phyloP scores from a whole-genome alignment of 257 asterid genomes.

The Echites panduratus region DNA sequence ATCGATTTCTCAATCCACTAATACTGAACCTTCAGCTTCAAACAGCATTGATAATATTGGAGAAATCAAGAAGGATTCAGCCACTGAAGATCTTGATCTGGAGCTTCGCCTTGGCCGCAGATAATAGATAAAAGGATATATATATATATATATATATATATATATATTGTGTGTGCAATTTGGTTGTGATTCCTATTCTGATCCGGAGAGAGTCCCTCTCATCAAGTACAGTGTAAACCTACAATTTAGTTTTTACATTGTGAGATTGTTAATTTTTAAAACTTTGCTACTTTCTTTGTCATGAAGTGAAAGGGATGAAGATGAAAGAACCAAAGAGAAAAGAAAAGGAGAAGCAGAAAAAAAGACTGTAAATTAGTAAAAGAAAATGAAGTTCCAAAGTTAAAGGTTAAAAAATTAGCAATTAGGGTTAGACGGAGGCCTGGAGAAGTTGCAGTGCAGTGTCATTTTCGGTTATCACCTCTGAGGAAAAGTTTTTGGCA shows the following conservation, averaged over 20 bases:
- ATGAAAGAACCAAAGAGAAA: neutral
- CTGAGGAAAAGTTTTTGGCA: conserved; percentile 30
- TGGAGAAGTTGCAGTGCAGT: conserved; percentile 52
- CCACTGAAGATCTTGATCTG: conserved; percentile 45
- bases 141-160: no score
- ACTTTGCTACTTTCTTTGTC: neutral
- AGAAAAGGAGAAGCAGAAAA: neutral
- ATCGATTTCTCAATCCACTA: conserved; percentile 23
- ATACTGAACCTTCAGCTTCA: conserved; percentile 31
- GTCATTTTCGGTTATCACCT: conserved; percentile 56
- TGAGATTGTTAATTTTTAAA: neutral
- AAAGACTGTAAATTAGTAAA: neutral
- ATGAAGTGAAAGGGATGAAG: conserved; percentile 1
- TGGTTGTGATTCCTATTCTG: conserved; percentile 12
- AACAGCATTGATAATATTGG: conserved; percentile 13
- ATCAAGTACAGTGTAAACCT: conserved; percentile 5
- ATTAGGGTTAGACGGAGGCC: conserved; percentile 34
- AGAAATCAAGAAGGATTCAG: conserved; percentile 14
- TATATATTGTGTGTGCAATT: conserved; percentile 5
- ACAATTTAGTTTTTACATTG: conserved; percentile 1
- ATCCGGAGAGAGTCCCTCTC: neutral
- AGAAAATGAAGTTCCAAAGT: neutral
- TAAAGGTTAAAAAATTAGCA: conserved; percentile 1
- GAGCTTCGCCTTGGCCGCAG: conserved; percentile 61
- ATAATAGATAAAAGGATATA: conserved; percentile 6